A percentile compares a stretch with the other conserved stretches of the same genome.
These are phyloP conservation scores for Blastobotrys petasosporus DNA, from an alignment of 1,139 yeast species.

Conservation along the genomic window DNA sequence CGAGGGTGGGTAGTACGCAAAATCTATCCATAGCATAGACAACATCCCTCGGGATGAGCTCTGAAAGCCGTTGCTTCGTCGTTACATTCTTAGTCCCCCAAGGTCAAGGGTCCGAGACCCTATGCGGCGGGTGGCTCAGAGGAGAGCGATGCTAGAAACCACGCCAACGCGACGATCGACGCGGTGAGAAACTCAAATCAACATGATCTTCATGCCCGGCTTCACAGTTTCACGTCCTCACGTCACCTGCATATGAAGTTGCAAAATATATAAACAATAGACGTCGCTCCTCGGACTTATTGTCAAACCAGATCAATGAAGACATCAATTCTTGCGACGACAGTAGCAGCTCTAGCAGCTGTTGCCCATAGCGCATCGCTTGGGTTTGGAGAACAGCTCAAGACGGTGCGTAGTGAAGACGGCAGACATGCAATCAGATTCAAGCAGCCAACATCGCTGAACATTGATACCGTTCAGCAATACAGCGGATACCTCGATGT, in stretches of 20 bases:
- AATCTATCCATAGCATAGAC: neutral
- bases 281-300: neutral
- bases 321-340: neutral
- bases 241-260: too few species aligned
- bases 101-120: too few species aligned
- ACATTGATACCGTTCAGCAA: constrained; percentile 40
- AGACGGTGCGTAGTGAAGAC: neutral
- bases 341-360: neutral
- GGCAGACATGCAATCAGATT: constrained; percentile 5
- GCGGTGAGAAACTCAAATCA: too few species aligned
- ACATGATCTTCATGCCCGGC: too few species aligned
- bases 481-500: constrained; percentile 62
- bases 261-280: too few species aligned
- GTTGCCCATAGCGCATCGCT: neutral
- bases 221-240: too few species aligned
- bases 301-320: neutral
- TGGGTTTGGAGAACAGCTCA: neutral
- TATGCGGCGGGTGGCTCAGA: too few species aligned
- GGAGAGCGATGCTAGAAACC: too few species aligned
- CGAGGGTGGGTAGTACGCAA: neutral
- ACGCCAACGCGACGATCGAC: too few species aligned
- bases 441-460: constrained; percentile 16
- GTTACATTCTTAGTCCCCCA: too few species aligned
- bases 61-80: too few species aligned
- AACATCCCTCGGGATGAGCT: neutral